A percentile compares a stretch with the other conserved stretches of the same genome.
These are phyloP conservation scores for Candida glaebosa DNA, from an alignment of 805 yeast species.

Conservation along the genomic window DNA sequence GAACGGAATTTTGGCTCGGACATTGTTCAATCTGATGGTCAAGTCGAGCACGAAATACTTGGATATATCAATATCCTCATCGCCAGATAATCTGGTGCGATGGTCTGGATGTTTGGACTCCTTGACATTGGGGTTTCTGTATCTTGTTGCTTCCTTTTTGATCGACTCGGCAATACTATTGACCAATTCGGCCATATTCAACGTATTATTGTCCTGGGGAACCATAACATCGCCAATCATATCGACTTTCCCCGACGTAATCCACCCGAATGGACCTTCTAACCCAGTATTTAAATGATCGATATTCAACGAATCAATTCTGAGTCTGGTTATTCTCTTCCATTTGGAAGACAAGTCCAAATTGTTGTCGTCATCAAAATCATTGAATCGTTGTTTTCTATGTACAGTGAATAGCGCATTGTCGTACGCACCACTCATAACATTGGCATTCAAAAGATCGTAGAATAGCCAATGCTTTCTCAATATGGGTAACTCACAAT, in stretches of 20 bases:
- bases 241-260: slow-evolving; percentile 85
- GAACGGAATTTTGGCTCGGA: slow-evolving; percentile 84
- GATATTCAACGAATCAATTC: slow-evolving; percentile 81
- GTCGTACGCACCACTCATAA: slow-evolving; percentile 88
- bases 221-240: slow-evolving; percentile 88
- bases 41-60: slow-evolving; percentile 74
- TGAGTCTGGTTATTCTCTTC: slow-evolving; percentile 62
- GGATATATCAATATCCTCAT: slow-evolving; percentile 34
- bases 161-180: slow-evolving; percentile 45
- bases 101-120: slow-evolving; percentile 20
- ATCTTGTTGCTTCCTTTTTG: slow-evolving; percentile 47
- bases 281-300: slow-evolving; percentile 90
- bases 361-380: slow-evolving; percentile 25
- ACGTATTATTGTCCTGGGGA: slow-evolving; percentile 58
- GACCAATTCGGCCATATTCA: slow-evolving; percentile 47
- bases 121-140: slow-evolving; percentile 27
- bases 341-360: slow-evolving; percentile 15
- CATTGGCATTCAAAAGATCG: slow-evolving; percentile 80
- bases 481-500: slow-evolving; percentile 72
- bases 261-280: slow-evolving; percentile 98
- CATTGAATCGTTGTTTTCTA: slow-evolving; percentile 60
- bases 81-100: slow-evolving; percentile 24
- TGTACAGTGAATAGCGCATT: slow-evolving; percentile 91
- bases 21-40: slow-evolving; percentile 75
- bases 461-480: slow-evolving; percentile 92